phyloP scores from a whole-genome alignment of 768 basidiomycete species.

The Kwoniella europaea region DNA sequence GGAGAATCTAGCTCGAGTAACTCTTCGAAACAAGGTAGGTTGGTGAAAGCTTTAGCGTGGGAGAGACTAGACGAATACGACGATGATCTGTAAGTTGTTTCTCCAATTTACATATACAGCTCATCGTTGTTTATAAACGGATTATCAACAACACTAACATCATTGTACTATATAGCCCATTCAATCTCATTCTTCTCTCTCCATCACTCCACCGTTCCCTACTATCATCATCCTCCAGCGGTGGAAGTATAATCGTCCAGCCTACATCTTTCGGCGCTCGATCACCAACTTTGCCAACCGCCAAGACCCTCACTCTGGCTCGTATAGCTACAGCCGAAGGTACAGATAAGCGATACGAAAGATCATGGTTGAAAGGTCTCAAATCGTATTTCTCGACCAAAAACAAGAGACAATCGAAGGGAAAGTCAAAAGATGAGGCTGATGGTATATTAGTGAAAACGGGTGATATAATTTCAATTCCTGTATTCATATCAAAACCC shows the following conservation, averaged over 20 bases:
- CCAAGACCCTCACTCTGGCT: constrained; percentile 50
- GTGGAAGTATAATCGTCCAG: constrained; percentile 14
- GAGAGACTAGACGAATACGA: constrained; percentile 40
- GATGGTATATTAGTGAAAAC: constrained; percentile 33
- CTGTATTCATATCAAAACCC: constrained; percentile 32
- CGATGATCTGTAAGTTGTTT: constrained; percentile 36
- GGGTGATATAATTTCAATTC: constrained; percentile 54
- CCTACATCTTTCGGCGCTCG: constrained; percentile 54
- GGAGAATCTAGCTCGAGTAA: constrained; percentile 7
- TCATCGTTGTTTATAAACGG: background rate
- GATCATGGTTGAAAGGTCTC: constrained; percentile 45
- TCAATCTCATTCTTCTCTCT: constrained; percentile 48
- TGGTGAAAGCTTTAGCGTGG: constrained; percentile 50
- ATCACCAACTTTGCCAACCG: constrained; percentile 47
- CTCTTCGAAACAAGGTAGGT: constrained; percentile 24
- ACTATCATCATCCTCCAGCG: constrained; percentile 11
- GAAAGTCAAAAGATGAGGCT: constrained; percentile 14
- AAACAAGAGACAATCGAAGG: constrained; percentile 9
- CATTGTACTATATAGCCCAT: constrained; percentile 27
- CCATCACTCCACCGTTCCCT: constrained; percentile 45
- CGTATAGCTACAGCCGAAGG: constrained; percentile 51
- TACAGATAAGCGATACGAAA: constrained; percentile 53
- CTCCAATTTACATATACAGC: background rate
- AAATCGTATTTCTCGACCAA: constrained; percentile 31
- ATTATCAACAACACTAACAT: too few relatives aligned